Base-by-base conservation (phyloP, 768 basidiomycete genomes). In the Boletus bicolor region DNA sequence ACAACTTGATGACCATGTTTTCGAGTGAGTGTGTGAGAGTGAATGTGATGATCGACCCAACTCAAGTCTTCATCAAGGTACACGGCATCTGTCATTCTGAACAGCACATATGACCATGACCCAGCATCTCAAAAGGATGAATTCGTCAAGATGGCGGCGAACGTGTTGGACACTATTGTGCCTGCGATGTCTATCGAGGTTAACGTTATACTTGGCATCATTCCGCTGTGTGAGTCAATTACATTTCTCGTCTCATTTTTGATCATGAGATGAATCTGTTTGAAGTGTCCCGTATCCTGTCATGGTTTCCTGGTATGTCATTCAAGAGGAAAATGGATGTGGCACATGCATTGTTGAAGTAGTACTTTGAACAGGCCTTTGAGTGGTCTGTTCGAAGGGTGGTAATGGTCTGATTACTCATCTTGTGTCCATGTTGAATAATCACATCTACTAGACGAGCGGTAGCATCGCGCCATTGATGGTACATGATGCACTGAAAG, bases 51-150 rank as follows among this genome's bases (percentile, higher is more conserved):
- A 19, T 21, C 12, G 28, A 15, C 7, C 14, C 0, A 12, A 36
- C 9, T 19, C 7, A 34, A 17, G 11, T 32, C 7, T 17, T 9
- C 28, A 2, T 42, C 11, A 0, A 50, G 60, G 8, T 61, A 57
- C 44, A 53, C 59, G 0, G 26, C 43, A 0, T 44, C 47, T 0
- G 11, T 43, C 8, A 56, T 49, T 12, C 32, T 61, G n/a, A 56
- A 53, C 0, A 45, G 59, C 9, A n/a, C 39, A 0, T 61, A 61
- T 12, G 32, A 50, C 26, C 53, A 61, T 36, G 48, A 43, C 10
- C 45, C 47, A 0, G 11, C 10, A 17, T 50, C 54, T 6, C 43
- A 26, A 12, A 37, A 30, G 28, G 28, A 30, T 7, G 28, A 30
- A 30, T 7, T 30, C 7, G 28, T 30, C 7, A 7, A 30, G 0